Conservation (phyloP, 2,329 filamentous ascomycete genomes). For the Colletotrichum musicola region DNA sequence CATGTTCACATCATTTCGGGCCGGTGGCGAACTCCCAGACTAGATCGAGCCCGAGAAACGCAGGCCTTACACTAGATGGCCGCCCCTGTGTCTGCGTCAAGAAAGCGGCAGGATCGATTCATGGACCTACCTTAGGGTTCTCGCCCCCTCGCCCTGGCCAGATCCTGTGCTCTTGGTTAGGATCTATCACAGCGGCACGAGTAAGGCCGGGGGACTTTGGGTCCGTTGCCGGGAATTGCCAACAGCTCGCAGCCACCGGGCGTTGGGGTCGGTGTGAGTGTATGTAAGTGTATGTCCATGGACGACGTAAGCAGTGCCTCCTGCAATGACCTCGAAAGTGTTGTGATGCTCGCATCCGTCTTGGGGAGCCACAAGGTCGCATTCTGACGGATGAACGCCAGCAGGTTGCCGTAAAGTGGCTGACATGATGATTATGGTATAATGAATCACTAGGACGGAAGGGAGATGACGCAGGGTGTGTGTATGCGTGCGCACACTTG, state of each 20-base stretch:
- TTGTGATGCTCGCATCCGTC: not conserved
- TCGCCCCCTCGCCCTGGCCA: no score
- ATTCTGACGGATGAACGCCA: not conserved
- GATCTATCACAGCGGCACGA: no score
- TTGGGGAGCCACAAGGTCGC: conserved; percentile 4
- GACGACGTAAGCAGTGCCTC: not conserved
- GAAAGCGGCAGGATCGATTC: no score
- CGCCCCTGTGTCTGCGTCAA: no score
- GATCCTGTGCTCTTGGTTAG: no score
- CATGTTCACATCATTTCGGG: not conserved
- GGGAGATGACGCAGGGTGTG: not conserved
- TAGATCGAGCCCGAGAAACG: not conserved
- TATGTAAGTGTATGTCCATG: not conserved
- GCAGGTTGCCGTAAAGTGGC: not conserved
- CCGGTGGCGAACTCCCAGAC: not conserved
- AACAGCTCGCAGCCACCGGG: no score
- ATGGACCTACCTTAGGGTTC: no score
- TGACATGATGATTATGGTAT: not conserved
- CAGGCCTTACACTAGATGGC: not conserved
- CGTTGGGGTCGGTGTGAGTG: not conserved
- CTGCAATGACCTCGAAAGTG: not conserved
- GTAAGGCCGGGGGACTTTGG: no score
- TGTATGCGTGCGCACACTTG: not conserved
- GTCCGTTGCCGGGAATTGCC: no score
- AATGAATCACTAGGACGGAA: not conserved